Percentiles rank a stretch among this genome's conserved stretches.
phyloP scores from a whole-genome alignment of 345 rosid genomes.

The Eucalyptus camaldulensis region DNA sequence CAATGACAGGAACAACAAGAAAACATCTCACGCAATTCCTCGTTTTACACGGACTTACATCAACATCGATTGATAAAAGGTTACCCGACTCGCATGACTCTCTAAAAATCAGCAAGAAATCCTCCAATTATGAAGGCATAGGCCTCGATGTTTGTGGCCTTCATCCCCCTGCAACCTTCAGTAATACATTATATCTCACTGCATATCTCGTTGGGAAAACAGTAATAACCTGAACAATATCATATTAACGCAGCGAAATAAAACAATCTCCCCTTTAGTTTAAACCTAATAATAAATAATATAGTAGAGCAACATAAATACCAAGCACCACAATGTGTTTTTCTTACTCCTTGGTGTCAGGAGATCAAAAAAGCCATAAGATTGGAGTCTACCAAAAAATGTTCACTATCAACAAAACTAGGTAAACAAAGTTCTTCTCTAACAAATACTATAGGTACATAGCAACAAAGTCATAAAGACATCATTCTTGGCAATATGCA shows the following conservation, averaged over 20 bases:
- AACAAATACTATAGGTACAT: background rate
- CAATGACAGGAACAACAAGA: background rate
- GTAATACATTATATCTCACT: background rate
- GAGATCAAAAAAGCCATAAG: background rate
- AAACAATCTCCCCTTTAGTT: background rate
- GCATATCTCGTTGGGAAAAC: background rate
- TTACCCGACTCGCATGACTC: background rate
- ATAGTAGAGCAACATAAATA: background rate
- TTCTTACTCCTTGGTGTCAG: background rate
- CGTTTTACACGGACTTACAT: background rate
- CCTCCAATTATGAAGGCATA: background rate
- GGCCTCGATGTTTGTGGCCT: background rate
- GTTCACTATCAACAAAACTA: background rate
- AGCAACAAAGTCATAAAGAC: background rate
- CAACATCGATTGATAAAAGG: background rate
- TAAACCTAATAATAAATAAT: background rate
- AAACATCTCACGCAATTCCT: background rate
- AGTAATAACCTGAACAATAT: background rate
- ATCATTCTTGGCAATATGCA: background rate
- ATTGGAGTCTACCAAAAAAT: background rate
- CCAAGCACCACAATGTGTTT: rapidly evolving
- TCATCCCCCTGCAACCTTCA: background rate
- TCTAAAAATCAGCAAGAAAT: background rate
- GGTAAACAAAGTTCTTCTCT: background rate
- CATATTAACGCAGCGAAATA: background rate